Evolutionary conservation across 805 yeast genomes (phyloP).

Genomic region (Starmera amethionina): DNA sequence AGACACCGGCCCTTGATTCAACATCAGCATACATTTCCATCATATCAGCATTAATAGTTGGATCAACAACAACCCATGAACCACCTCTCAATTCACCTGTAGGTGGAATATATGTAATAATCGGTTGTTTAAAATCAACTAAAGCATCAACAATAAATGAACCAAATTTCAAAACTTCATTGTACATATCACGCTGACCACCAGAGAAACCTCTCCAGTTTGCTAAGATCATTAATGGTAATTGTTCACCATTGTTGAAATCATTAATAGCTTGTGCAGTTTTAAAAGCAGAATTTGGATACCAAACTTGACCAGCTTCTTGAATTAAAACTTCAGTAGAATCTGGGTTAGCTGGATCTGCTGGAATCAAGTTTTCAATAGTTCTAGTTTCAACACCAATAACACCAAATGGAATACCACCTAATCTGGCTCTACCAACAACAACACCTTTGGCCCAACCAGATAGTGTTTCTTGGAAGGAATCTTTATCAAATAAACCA

Average conservation of each 20-base stretch:
- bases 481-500: conserved; percentile 87
- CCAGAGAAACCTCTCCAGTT: conserved; percentile 99
- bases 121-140: conserved; percentile 93
- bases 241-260: conserved; percentile 95
- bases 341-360: conserved; percentile 97
- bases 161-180: conserved; percentile 95
- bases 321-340: conserved; percentile 81
- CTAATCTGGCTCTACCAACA: conserved; percentile 96
- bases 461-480: conserved; percentile 91
- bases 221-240: conserved; percentile 94
- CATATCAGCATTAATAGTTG: conserved; percentile 91
- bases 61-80: conserved; percentile 99
- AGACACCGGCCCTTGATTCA: conserved; percentile 93
- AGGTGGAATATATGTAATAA: conserved; percentile 95
- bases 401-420: conserved; percentile 98
- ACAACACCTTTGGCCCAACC: conserved; percentile 99
- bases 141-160: conserved; percentile 95
- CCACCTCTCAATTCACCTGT: conserved; percentile 99
- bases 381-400: conserved; percentile 91
- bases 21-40: conserved; percentile 99
- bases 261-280: conserved; percentile 98
- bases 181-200: conserved; percentile 99
- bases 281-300: conserved; percentile 98
- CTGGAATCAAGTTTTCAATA: conserved; percentile 86
- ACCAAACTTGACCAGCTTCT: conserved; percentile 99